phyloP scores from a whole-genome alignment of 331 rosid species.

The Cydonia oblonga region DNA sequence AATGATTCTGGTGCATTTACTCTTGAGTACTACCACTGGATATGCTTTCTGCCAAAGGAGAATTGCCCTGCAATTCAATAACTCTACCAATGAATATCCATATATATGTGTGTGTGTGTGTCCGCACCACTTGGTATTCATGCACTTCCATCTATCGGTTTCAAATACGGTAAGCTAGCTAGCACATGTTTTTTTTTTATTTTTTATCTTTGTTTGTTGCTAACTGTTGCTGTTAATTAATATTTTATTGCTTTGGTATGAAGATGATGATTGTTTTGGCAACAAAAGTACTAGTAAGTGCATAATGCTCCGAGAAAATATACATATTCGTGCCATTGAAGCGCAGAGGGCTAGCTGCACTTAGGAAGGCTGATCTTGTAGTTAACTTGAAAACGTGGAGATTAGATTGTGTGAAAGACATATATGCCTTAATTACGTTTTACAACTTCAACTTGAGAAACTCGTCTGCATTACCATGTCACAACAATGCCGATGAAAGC shows the following conservation, averaged over 20 bases:
- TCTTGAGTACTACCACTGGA: not conserved
- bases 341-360: too few species aligned
- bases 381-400: not conserved
- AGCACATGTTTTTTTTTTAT: not conserved
- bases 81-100: not conserved
- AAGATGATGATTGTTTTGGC: too few species aligned
- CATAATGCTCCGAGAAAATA: too few species aligned
- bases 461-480: not conserved
- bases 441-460: not conserved
- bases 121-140: not conserved
- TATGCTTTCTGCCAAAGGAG: constrained; percentile 55
- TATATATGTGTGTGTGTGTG: not conserved
- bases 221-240: not conserved
- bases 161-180: not conserved
- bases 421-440: not conserved
- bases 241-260: too few species aligned
- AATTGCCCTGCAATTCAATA: constrained; percentile 52
- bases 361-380: not conserved
- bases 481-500: not conserved
- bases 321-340: too few species aligned
- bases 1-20: not conserved
- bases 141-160: not conserved
- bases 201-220: not conserved
- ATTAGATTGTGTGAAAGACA: not conserved
- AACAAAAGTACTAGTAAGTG: too few species aligned